Percentiles rank a stretch among this genome's conserved stretches.
Evolutionary conservation across 2,329 filamentous ascomycete species (phyloP).

Genomic region (Ophiostoma montium): DNA sequence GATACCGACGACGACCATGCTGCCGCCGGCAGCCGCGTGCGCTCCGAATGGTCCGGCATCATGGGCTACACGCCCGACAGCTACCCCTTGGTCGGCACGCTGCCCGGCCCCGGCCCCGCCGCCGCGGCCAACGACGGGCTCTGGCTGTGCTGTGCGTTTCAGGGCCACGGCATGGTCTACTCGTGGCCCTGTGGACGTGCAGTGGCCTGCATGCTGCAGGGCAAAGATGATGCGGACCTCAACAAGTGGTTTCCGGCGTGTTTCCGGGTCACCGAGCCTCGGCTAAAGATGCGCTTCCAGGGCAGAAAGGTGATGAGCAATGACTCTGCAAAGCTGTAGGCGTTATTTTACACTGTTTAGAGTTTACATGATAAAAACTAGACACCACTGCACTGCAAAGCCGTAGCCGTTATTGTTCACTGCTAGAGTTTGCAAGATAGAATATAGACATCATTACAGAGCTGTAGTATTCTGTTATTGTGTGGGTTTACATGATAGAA

Average conservation of each 20-base stretch:
- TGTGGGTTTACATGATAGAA: no score
- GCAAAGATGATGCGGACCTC: constrained; percentile 19
- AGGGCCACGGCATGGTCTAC: constrained; percentile 53
- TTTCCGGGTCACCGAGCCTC: constrained; percentile 32
- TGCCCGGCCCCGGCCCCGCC: constrained; percentile 21
- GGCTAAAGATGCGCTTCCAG: constrained; percentile 19
- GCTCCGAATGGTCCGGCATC: constrained; percentile 35
- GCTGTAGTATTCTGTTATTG: no score
- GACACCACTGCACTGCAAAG: no score
- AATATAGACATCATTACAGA: no score
- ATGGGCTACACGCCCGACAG: constrained; percentile 42
- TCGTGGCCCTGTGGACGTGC: constrained; percentile 46
- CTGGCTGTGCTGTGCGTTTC: constrained; percentile 46
- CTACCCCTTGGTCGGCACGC: constrained; percentile 35
- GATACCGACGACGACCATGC: constrained; percentile 29
- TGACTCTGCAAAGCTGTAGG: no score
- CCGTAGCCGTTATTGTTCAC: no score
- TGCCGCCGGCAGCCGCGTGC: constrained; percentile 26
- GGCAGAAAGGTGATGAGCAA: not conserved
- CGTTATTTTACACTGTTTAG: not conserved
- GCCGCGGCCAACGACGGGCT: constrained; percentile 25
- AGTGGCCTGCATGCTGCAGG: constrained; percentile 38
- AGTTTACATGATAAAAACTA: no score
- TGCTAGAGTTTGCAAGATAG: no score
- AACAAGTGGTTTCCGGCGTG: constrained; percentile 37